Conservation (phyloP, 1,284 basidiomycete genomes). For the Phellopilus nigrolimitatus region DNA sequence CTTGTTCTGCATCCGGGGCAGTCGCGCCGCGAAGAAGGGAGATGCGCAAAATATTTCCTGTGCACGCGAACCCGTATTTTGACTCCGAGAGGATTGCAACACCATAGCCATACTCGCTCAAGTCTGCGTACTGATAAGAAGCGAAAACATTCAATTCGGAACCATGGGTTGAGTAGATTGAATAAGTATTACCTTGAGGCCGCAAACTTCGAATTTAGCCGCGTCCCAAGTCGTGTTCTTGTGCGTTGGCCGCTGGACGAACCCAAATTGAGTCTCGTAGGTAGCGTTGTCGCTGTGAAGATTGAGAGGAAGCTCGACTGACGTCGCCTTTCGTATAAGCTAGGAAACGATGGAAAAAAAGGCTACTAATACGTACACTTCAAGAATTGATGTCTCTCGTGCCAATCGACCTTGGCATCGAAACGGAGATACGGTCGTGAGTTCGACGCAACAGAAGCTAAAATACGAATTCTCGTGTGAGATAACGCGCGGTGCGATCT, state of each 20-base stretch:
- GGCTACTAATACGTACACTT: constrained; percentile 62
- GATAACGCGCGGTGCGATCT: constrained; percentile 11
- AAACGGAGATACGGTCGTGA: constrained; percentile 81
- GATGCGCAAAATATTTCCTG: constrained; percentile 79
- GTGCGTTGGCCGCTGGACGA: constrained; percentile 86
- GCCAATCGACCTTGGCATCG: constrained; percentile 87
- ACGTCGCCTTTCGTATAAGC: background rate
- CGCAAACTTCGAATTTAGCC: constrained; percentile 76
- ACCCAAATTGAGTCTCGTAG: constrained; percentile 93
- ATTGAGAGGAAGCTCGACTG: constrained; percentile 85
- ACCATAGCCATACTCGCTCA: constrained; percentile 91
- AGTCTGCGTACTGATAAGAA: constrained; percentile 62
- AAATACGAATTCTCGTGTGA: constrained; percentile 3
- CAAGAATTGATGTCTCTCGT: constrained; percentile 83
- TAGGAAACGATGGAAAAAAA: background rate
- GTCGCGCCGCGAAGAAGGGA: constrained; percentile 89
- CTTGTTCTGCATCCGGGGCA: constrained; percentile 88
- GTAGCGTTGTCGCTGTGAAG: constrained; percentile 81
- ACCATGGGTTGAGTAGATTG: too few species aligned
- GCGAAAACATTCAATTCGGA: too few species aligned
- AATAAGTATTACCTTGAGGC: constrained; percentile 66
- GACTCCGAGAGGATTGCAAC: constrained; percentile 92
- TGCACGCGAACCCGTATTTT: constrained; percentile 87
- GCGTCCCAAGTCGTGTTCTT: constrained; percentile 89
- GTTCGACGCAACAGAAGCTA: constrained; percentile 59